Evolutionary conservation across 2,329 filamentous ascomycete genomes (phyloP).

Genomic region (Phialemonium atrogriseum): DNA sequence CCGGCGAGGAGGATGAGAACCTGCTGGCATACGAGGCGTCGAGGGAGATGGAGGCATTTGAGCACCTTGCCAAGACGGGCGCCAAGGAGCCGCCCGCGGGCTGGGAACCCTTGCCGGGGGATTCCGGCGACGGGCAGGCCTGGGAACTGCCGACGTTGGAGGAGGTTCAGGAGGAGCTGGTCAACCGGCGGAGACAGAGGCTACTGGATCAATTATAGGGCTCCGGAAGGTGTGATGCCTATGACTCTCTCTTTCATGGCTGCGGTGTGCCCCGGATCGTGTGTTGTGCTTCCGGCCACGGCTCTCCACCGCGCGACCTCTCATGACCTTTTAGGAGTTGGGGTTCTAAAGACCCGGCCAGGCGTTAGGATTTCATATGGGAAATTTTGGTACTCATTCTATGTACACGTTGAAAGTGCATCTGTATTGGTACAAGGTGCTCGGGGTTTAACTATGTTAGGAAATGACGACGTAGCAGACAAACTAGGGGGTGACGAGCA

Average conservation of each 20-base stretch:
- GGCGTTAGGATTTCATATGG: no score
- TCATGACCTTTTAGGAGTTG: no score
- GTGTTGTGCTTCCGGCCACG: no score
- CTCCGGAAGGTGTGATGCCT: neutral
- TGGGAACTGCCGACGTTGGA: conserved; percentile 83
- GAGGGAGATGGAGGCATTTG: conserved; percentile 75
- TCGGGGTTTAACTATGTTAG: no score
- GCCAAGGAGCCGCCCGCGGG: conserved; percentile 46
- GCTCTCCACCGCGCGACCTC: no score
- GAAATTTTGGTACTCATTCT: no score
- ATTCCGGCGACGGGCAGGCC: conserved; percentile 69
- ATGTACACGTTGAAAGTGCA: no score
- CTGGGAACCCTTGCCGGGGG: conserved; percentile 84
- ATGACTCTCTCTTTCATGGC: neutral
- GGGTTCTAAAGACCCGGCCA: no score
- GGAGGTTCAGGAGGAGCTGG: conserved; percentile 88
- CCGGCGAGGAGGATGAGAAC: conserved; percentile 81
- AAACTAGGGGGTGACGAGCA: no score
- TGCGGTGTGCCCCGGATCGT: neutral
- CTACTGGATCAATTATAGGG: conserved; percentile 69
- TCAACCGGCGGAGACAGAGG: conserved; percentile 76
- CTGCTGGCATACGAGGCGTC: conserved; percentile 71
- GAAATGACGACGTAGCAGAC: no score
- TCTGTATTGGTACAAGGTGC: no score
- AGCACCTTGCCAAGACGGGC: conserved; percentile 52